Evolutionary conservation across 306 rosid species (phyloP).

Genomic region (Ochetophila trinervis): DNA sequence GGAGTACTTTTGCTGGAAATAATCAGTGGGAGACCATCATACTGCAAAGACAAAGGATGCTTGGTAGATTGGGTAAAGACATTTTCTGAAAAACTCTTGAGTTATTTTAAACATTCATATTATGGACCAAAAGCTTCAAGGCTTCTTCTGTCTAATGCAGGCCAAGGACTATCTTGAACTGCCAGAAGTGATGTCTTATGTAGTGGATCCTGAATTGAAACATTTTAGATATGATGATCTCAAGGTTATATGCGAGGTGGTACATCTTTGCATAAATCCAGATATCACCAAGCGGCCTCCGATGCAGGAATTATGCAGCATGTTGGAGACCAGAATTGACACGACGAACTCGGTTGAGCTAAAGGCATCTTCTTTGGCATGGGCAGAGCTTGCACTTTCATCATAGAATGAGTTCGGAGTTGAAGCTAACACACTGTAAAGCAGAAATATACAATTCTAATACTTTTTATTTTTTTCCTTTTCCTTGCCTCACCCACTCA

Average conservation of each 20-base stretch:
- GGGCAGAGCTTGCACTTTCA: conserved; percentile 96
- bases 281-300: conserved; percentile 53
- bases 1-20: conserved; percentile 85
- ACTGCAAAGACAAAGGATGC: conserved; percentile 72
- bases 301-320: conserved; percentile 61
- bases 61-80: conserved; percentile 91
- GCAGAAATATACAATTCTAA: conserved; percentile 40
- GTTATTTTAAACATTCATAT: not conserved
- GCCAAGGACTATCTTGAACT: conserved; percentile 78
- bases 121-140: conserved; percentile 12
- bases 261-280: conserved; percentile 63
- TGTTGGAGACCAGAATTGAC: conserved; percentile 84
- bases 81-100: not conserved
- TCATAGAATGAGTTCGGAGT: conserved; percentile 31
- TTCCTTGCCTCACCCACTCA: not conserved
- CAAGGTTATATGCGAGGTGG: conserved; percentile 72
- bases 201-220: conserved; percentile 85
- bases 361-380: conserved; percentile 85
- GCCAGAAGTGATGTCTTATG: conserved; percentile 67
- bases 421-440: conserved; percentile 58
- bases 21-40: conserved; percentile 83
- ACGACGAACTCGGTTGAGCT: conserved; percentile 68
- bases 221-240: conserved; percentile 72
- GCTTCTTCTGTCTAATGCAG: conserved; percentile 43
- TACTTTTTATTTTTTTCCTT: conserved; percentile 29